Conservation (phyloP, 2,329 filamentous ascomycete species). For the Beauveria medogensis region DNA sequence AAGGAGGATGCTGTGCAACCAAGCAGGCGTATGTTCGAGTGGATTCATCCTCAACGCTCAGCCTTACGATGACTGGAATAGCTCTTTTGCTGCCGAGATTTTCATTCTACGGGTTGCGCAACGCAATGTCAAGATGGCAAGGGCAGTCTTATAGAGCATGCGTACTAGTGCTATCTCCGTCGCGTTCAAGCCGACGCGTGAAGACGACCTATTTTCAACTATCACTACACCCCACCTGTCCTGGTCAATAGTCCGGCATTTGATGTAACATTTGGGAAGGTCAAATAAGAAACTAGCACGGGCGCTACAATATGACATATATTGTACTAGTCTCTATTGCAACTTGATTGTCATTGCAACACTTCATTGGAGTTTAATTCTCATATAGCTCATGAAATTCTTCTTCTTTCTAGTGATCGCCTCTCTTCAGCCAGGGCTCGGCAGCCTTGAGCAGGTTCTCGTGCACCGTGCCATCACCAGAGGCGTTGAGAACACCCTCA, state of each 20-base stretch:
- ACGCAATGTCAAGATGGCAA: not conserved
- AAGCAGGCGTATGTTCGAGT: not conserved
- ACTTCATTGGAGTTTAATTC: not conserved
- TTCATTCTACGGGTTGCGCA: too few relatives aligned
- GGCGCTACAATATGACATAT: not conserved
- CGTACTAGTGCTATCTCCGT: slow-evolving; percentile 29
- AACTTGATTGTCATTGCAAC: too few relatives aligned
- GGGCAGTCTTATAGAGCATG: slow-evolving; percentile 13
- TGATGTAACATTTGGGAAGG: slow-evolving; percentile 1
- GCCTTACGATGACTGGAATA: not conserved
- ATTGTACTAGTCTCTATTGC: not conserved
- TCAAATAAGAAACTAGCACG: not conserved
- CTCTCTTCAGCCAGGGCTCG: slow-evolving; percentile 33
- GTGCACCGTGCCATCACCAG: slow-evolving; percentile 31
- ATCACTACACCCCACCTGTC: slow-evolving; percentile 31
- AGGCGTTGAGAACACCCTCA: slow-evolving; percentile 26
- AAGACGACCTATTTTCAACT: slow-evolving; percentile 29
- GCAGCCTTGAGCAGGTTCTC: slow-evolving; percentile 30
- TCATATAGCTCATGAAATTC: not conserved
- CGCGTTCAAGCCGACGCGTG: slow-evolving; percentile 34
- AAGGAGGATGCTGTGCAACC: not conserved
- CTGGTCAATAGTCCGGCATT: not conserved
- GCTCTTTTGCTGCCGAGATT: not conserved
- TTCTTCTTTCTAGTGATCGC: slow-evolving; percentile 23
- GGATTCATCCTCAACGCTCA: not conserved